Base-by-base conservation (phyloP, 495 filamentous ascomycete species). In the Hypoxylon cercidicola region DNA sequence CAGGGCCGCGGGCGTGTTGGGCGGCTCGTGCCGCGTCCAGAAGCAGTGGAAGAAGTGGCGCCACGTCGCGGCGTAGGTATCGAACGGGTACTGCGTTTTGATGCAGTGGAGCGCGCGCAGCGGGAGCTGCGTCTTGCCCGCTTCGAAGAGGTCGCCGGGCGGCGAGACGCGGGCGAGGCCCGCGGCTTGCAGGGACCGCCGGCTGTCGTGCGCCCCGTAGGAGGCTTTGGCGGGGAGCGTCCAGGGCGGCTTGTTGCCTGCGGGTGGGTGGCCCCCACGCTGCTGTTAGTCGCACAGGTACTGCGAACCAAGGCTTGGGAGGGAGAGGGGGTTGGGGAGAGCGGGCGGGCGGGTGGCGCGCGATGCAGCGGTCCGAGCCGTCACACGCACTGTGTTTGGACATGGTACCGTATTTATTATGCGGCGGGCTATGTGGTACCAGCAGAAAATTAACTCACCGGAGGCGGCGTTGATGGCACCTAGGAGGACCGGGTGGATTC, bases 231-330 rank as follows among this genome's bases (percentile, higher is more conserved):
- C 85, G 4, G 87, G 85, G 23, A 89, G 74, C 1, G 79, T 83
- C 88, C 88, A 91, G 4, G 90, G 90, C 0, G 90, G 90, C 59
- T 86, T 86, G 76, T 93, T 93, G 37, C 89, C 88, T 85, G 55
- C 19, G 7, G n/a, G n/a, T n/a, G n/a, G n/a, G n/a, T n/a, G n/a
- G n/a, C n/a, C 35, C 35, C 6, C 35, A 13, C 12, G 35, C 6
- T 16, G n/a, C 15, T 15, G 39, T 41, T 41, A 41, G 39, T 41
- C n/a, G 13, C 25, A 7, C 25, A 7, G 3, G 25, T 7, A 39
- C 35, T 39, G 13, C 16, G 12, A 16, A 41, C 12, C 3, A 13
- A 16, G 13, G 39, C 3, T 4, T 15, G 3, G 39, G 39, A 41
- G 15, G 15, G 10, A 1, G 39, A 1, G 5, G 3, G 34, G 20